Evolutionary conservation across 345 rosid genomes (phyloP), one percentile per base, ranked within the genome.

Genomic region (Salix suchowensis): DNA sequence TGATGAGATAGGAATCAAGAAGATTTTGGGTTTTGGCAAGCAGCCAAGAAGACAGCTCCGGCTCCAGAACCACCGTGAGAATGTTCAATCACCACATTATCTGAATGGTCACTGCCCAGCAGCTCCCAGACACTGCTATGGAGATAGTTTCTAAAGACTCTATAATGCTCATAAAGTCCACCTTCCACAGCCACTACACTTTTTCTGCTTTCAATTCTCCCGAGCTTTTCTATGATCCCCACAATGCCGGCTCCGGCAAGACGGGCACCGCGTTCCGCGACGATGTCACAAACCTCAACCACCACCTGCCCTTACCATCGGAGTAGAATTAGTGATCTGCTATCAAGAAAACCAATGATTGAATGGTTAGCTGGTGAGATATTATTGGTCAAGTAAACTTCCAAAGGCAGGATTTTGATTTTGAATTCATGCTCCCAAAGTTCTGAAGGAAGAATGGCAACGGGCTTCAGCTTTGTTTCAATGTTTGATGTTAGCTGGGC

Each of bases 91-190:
- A 87, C 68, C 13, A 89, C 80, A 54, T 92, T 89, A 30, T 88
- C 90, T 19, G 89, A 87, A 34, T 85, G 81, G 28, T 90, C 90
- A 28, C 84, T 82, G 69, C 93, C 96, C 1, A 91, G 89, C 90
- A 89, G 87, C 77, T 89, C 91, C 94, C 93, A 88, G 18, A 89
- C 82, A 66, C 88, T 79, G 65, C 93, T 86, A 46, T 90, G 87
- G 71, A 90, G 87, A 64, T 89, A 85, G 50, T 90, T 90, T 83
- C 94, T 82, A 77, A 86, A 89, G 58, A 90, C 66, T 36, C 91
- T 74, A 55, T 92, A 87, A 23, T 87, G 91, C 67, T 89, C 89
- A 54, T 88, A 92, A 66, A 92, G 86, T 23, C 87, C 94, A 60
- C 94, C 92, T 86, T 88, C 92, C 69, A 90, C 85, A 24, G 68